A percentile compares a stretch with the other conserved stretches of the same genome.
Evolutionary conservation across 345 rosid species (phyloP).

Genomic region (Gossypium raimondii): DNA sequence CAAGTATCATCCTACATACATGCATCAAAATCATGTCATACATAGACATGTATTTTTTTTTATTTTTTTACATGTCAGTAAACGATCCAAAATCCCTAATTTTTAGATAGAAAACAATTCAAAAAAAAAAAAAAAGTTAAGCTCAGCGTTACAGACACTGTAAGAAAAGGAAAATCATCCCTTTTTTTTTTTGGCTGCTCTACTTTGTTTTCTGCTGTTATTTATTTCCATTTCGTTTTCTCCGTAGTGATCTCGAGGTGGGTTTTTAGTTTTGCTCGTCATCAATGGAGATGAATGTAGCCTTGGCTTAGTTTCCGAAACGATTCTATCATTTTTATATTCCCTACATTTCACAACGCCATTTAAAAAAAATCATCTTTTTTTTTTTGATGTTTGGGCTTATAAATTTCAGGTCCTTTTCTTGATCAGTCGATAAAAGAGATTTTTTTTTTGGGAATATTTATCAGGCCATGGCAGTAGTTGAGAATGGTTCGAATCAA

Average conservation of each 20-base stretch:
- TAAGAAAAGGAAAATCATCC: not conserved
- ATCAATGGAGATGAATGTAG: constrained; percentile 25
- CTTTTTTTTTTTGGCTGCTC: not conserved
- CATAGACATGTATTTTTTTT: not conserved
- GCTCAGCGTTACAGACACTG: not conserved
- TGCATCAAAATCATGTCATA: not conserved
- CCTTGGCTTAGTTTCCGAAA: constrained; percentile 16
- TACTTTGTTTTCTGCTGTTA: constrained; percentile 12
- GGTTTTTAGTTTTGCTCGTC: constrained; percentile 19
- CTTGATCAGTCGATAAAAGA: constrained; percentile 17
- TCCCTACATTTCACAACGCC: not conserved
- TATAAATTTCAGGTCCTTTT: constrained; percentile 11
- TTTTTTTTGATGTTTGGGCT: constrained; percentile 1
- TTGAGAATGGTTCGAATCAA: constrained; percentile 37
- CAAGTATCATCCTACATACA: not conserved
- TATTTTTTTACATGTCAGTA: too few species aligned
- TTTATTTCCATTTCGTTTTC: constrained; percentile 27
- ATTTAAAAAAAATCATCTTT: not conserved
- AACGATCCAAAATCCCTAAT: too few species aligned
- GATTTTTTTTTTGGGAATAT: not conserved
- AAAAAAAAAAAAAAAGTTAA: not conserved
- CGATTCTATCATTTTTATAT: constrained; percentile 2
- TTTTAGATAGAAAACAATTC: not conserved
- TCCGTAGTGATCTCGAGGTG: constrained; percentile 30
- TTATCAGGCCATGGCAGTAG: constrained; percentile 49